Base-by-base conservation (phyloP, 768 basidiomycete genomes). In the Coprinopsis cinerea region DNA sequence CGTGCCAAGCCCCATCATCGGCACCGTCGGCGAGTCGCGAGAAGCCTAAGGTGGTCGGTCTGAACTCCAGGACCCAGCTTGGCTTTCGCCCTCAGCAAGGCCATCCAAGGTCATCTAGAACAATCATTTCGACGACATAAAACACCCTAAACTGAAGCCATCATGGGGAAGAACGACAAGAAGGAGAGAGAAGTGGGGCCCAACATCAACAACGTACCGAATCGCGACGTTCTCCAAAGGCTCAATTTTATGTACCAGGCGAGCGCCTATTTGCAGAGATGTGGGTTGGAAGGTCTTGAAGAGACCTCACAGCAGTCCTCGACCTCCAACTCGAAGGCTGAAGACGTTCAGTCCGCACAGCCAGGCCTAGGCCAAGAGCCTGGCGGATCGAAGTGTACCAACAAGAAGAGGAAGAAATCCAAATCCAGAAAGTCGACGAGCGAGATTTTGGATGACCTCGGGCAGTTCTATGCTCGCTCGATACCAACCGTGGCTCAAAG, bases 201-300 rank as follows among this genome's bases (percentile, higher is more conserved):
- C 4, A 85, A 77, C 51, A 70, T 80, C 1, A 75, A 71, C 62
- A 76, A 65, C 52, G 73, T 85, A 26, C 57, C 73, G 10, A 88
- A 90, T 62, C 72, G 81, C 24, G 91, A 92, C 59, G 79, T 87
- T 41, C 75, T 90, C 18, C 90, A 92, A 64, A 76, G 90, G 24
- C 75, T 92, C 53, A 92, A 87, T 66, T 92, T 88, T 63, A 76
- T 92, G 28, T 91, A 88, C 60, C 91, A 92, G 66, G 85, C 88
- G 28, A 83, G 84, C 58, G 72, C 77, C 11, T 83, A 82, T 53
- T 69, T 89, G 17, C 73, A 68, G n/a, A 11, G 9, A 7, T 6
- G 11, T 10, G 37, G 9, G 11, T 40, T 17, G 6, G 18, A 17
- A 40, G 37, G 9, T 18, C 37, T 13, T 13, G 18, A 17, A 13